Conservation (phyloP, 225 moss, liverwort and hornwort species). For the Marchantia paleacea region DNA sequence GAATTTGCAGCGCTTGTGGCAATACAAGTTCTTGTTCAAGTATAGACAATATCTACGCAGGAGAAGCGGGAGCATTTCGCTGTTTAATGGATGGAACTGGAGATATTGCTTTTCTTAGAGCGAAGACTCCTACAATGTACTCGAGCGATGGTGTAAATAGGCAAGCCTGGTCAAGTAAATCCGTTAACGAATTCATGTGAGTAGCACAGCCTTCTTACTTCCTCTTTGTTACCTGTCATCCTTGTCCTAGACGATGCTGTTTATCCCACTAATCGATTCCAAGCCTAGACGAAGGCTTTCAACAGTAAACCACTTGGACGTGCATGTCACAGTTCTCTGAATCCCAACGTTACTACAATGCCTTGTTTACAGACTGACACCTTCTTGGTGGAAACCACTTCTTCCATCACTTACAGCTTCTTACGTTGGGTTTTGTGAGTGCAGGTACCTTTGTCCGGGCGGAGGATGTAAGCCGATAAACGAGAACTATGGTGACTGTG, state of each 20-base stretch:
- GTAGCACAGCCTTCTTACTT: background rate
- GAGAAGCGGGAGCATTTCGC: slow-evolving; percentile 40
- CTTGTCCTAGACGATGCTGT: background rate
- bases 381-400: background rate
- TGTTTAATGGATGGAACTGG: slow-evolving; percentile 42
- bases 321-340: background rate
- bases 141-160: slow-evolving; percentile 32
- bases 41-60: slow-evolving; percentile 24
- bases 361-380: background rate
- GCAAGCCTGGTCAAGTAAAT: slow-evolving; percentile 33
- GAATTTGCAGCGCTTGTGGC: slow-evolving; percentile 38
- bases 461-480: slow-evolving; percentile 40
- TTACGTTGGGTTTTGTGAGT: background rate
- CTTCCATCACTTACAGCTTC: too few relatives aligned
- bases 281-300: background rate
- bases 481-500: slow-evolving; percentile 32
- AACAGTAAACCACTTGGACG: background rate
- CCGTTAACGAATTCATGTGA: slow-evolving; percentile 42
- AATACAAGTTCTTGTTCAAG: slow-evolving; percentile 26
- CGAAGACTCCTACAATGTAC: slow-evolving; percentile 36
- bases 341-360: background rate
- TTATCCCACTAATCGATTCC: too few relatives aligned
- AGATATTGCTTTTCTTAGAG: slow-evolving; percentile 42
- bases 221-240: background rate
- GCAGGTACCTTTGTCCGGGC: slow-evolving; percentile 41